Evolutionary conservation across 495 filamentous ascomycete genomes (phyloP), one percentile per base, ranked within the genome.

Genomic region (Xeromyces bisporus): DNA sequence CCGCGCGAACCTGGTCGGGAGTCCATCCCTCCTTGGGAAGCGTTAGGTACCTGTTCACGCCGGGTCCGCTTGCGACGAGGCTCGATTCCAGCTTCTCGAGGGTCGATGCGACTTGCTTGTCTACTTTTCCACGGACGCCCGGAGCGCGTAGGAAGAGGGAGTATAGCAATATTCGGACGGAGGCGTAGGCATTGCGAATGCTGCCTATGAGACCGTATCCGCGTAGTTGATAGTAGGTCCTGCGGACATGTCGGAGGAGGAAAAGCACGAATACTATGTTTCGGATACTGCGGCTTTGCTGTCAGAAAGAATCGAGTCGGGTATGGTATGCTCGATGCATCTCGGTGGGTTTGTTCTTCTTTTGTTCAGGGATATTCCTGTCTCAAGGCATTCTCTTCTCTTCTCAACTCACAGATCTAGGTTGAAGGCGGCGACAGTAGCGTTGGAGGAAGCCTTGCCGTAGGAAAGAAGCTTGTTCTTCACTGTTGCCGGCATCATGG

Each of bases 201-300:
- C 80, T 79, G 28, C 91, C 91, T 34, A 92, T 45, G 33, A 92
- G 48, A 26, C 91, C 91, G 44, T 85, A 81, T 39, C 91, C 91
- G 43, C 80, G 79, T 41, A 99, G 62, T 37, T 85, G 79, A 48
- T 82, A 72, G 35, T 80, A 72, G 18, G 67, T 68, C 50, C 80
- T 86, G 38, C 84, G 78, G 8, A 75, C 74, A 65, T 84, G 86
- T 42, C 87, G 73, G 21, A 96, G 61, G 24, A 96, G 51, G 60
- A 96, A 94, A 36, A 89, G 69, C 47, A 84, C 64, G 53, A 99
- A 93, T 26, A 96, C 54, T 26, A 93, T 64, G 48, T 94, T 94
- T 24, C 79, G 79, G 33, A 93, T 39, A 26, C 86, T 89, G 43
- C 39, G 33, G 44, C 23, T 44, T 33, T 31, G 20, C 17, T 36